These are phyloP conservation scores for Lodderomyces jiufengensis DNA, from an alignment of 1,139 yeast species.

Conservation along the genomic window DNA sequence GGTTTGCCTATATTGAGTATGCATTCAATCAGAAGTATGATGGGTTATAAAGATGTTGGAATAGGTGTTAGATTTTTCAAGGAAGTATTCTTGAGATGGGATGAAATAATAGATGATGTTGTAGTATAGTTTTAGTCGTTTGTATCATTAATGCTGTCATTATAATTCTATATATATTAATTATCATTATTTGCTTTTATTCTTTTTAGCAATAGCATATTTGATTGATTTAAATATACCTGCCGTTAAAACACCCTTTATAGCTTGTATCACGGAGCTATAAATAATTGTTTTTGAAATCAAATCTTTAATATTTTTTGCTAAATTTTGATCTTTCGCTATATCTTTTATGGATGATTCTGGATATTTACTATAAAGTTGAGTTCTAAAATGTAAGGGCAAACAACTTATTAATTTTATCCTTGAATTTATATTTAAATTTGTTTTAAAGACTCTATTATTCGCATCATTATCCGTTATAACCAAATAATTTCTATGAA, in stretches of 20 bases:
- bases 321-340: constrained; percentile 24
- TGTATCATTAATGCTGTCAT: neutral
- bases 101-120: constrained; percentile 18
- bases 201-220: constrained; percentile 72
- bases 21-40: constrained; percentile 78
- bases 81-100: constrained; percentile 62
- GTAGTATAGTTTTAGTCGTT: constrained; percentile 1
- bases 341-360: constrained; percentile 26
- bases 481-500: constrained; percentile 19
- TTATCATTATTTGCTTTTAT: neutral
- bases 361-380: constrained; percentile 40
- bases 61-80: constrained; percentile 62
- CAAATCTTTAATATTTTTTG: constrained; percentile 35
- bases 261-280: constrained; percentile 72
- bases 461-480: constrained; percentile 16
- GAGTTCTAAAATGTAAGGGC: constrained; percentile 51
- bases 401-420: constrained; percentile 36
- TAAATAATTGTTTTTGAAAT: constrained; percentile 60
- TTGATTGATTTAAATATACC: constrained; percentile 69
- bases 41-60: constrained; percentile 68
- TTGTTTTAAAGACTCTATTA: constrained; percentile 19
- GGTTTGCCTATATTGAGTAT: constrained; percentile 78
- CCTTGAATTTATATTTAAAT: constrained; percentile 18
- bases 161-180: neutral
- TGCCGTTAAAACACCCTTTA: constrained; percentile 84